Conservation (phyloP, 2,329 filamentous ascomycete species). For the Fusarium sulawesiense region DNA sequence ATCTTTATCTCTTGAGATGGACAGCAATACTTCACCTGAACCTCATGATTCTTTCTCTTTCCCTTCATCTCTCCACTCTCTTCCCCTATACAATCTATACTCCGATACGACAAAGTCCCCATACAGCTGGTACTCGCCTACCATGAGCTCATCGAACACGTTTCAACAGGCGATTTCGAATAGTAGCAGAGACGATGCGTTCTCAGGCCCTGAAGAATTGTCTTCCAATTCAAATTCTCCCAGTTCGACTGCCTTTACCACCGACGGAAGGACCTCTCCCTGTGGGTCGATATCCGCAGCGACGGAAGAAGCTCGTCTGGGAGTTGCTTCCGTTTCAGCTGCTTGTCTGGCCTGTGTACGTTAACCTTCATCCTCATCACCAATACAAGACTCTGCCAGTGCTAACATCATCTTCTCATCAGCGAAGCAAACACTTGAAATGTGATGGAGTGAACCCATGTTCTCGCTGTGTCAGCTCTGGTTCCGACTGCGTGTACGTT, state of each 20-base stretch:
- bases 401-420: slow-evolving; percentile 21
- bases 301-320: slow-evolving; percentile 42
- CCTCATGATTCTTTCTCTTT: slow-evolving; percentile 22
- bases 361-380: slow-evolving; percentile 11
- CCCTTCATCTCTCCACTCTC: slow-evolving; percentile 18
- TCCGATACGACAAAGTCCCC: slow-evolving; percentile 14
- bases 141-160: slow-evolving; percentile 23
- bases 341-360: slow-evolving; percentile 68
- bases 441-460: slow-evolving; percentile 79
- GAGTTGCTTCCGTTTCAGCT: slow-evolving; percentile 56
- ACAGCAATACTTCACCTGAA: slow-evolving; percentile 16
- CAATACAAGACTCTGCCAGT: neutral
- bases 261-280: slow-evolving; percentile 28
- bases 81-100: slow-evolving; percentile 38
- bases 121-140: slow-evolving; percentile 34
- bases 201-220: slow-evolving; percentile 30
- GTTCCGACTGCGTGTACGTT: slow-evolving; percentile 75
- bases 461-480: slow-evolving; percentile 70
- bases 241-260: slow-evolving; percentile 32
- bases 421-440: slow-evolving; percentile 77
- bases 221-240: slow-evolving; percentile 43
- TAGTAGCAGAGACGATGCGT: slow-evolving; percentile 26
- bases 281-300: slow-evolving; percentile 37
- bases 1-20: slow-evolving; percentile 14
- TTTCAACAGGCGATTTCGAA: slow-evolving; percentile 13